phyloP scores from a whole-genome alignment of 1,139 yeast genomes.

The Scheffersomyces lignicola region DNA sequence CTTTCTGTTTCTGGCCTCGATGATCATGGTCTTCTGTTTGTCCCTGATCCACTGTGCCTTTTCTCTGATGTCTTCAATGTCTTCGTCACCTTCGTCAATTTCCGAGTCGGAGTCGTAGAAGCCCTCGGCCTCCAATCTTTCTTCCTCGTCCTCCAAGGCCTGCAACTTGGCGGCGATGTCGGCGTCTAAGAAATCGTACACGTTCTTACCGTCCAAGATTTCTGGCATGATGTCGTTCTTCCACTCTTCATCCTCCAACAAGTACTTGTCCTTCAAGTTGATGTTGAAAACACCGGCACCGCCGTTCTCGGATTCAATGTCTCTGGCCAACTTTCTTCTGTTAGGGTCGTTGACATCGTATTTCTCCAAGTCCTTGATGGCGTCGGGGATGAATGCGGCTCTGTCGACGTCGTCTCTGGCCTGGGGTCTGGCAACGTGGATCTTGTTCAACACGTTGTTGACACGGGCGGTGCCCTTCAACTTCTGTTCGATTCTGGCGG shows the following conservation, averaged over 20 bases:
- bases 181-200: constrained; percentile 94
- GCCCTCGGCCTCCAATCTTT: constrained; percentile 87
- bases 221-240: constrained; percentile 97
- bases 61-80: constrained; percentile 69
- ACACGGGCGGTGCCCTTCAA: constrained; percentile 92
- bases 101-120: constrained; percentile 91
- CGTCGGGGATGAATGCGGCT: constrained; percentile 80
- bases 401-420: constrained; percentile 85
- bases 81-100: constrained; percentile 58
- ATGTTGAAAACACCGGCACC: constrained; percentile 98
- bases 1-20: constrained; percentile 85
- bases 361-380: constrained; percentile 55
- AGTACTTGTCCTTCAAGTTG: constrained; percentile 86
- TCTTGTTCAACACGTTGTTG: constrained; percentile 85
- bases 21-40: constrained; percentile 90
- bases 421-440: constrained; percentile 90
- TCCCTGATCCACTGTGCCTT: constrained; percentile 96
- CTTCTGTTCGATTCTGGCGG: constrained; percentile 96
- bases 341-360: constrained; percentile 81
- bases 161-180: constrained; percentile 91
- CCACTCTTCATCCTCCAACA: constrained; percentile 96
- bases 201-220: constrained; percentile 91
- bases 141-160: constrained; percentile 97
- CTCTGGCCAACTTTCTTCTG: constrained; percentile 80
- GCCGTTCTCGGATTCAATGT: constrained; percentile 90